A percentile compares a stretch with the other conserved stretches of the same genome.
These are phyloP conservation scores for Calonectria pseudoturangicola DNA, from an alignment of 2,329 filamentous ascomycete genomes.

Conservation along the genomic window DNA sequence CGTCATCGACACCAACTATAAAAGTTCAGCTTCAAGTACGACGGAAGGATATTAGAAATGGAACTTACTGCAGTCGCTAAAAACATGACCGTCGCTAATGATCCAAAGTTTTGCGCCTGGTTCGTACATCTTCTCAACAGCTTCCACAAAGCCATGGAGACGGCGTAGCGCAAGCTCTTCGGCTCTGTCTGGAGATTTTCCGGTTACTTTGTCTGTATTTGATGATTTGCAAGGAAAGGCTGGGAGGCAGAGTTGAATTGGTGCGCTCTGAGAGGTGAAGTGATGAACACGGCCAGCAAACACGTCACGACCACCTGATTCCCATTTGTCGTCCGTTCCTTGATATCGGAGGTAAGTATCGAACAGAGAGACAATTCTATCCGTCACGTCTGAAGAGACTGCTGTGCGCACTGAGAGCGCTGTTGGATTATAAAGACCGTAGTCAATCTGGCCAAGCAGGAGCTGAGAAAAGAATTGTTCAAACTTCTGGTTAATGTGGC, in stretches of 20 bases:
- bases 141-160: conserved; percentile 9
- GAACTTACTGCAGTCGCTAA: conserved; percentile 9
- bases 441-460: conserved; percentile 7
- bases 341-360: conserved; percentile 16
- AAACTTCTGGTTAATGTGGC: background rate
- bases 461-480: conserved; percentile 11
- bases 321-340: conserved; percentile 7
- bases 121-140: conserved; percentile 1
- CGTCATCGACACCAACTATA: conserved; percentile 2
- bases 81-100: conserved; percentile 15
- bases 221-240: conserved; percentile 8
- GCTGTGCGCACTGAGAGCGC: background rate
- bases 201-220: conserved; percentile 11
- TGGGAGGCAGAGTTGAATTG: background rate
- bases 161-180: background rate
- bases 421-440: background rate
- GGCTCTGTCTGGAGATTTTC: background rate
- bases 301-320: conserved; percentile 1
- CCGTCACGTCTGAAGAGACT: background rate
- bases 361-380: background rate
- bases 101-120: conserved; percentile 16
- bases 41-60: no score
- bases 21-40: background rate
- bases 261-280: background rate
- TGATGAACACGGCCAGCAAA: background rate